phyloP scores from a whole-genome alignment of 108 stramenopile species.

The Fragilaria radians region DNA sequence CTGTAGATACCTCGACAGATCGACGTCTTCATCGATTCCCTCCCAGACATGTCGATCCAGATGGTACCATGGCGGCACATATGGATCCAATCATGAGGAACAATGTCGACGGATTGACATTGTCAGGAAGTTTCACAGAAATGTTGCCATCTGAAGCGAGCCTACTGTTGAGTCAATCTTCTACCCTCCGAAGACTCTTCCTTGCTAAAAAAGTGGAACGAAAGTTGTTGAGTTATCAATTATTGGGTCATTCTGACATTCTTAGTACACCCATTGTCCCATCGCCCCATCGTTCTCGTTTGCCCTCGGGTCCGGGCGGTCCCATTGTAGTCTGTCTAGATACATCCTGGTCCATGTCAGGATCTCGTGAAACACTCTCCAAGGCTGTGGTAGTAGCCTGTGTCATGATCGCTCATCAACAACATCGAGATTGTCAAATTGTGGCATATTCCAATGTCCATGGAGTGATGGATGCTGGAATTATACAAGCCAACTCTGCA shows the following conservation, averaged over 20 bases:
- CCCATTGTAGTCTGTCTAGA: conserved; percentile 71
- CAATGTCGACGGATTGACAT: conserved; percentile 49
- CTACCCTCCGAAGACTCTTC: conserved; percentile 49
- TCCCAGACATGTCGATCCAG: conserved; percentile 27
- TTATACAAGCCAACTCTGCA: conserved; percentile 31
- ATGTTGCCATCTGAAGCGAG: conserved; percentile 77
- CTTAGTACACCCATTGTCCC: conserved; percentile 37
- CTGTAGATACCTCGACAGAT: conserved; percentile 28
- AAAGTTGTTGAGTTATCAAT: conserved; percentile 61
- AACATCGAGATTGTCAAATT: conserved; percentile 53
- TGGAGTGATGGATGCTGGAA: conserved; percentile 43
- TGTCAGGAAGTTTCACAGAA: conserved; percentile 46
- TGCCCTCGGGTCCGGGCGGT: conserved; percentile 59
- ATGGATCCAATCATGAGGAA: conserved; percentile 38
- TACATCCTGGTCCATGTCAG: conserved; percentile 78
- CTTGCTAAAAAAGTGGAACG: conserved; percentile 59
- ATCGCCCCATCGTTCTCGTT: conserved; percentile 18
- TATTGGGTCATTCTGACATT: conserved; percentile 50
- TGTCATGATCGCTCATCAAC: conserved; percentile 47
- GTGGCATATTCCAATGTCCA: conserved; percentile 56
- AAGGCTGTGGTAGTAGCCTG: conserved; percentile 73
- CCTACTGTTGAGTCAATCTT: conserved; percentile 22
- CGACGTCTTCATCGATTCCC: conserved; percentile 41
- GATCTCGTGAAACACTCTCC: conserved; percentile 51
- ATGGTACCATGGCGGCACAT: conserved; percentile 54